Percentiles rank a stretch among this genome's conserved stretches.
These are phyloP conservation scores for Aureobasidium sp. DNA, from an alignment of 2,329 filamentous ascomycete species.

Conservation along the genomic window DNA sequence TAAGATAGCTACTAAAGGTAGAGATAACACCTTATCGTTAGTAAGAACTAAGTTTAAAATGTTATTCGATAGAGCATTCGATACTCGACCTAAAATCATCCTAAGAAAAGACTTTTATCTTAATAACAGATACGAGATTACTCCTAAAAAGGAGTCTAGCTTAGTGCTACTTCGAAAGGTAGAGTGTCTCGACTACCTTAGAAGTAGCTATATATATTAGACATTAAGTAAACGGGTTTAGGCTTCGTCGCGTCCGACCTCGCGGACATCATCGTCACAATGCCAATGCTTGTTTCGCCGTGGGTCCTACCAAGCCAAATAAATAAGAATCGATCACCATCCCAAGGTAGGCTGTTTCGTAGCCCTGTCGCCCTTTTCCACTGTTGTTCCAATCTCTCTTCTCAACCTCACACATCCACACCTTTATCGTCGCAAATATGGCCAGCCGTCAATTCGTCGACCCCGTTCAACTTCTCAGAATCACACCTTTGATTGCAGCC, in stretches of 20 bases:
- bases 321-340: not conserved
- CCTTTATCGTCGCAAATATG: not conserved
- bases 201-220: too few species aligned
- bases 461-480: constrained; percentile 4
- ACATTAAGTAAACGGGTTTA: too few species aligned
- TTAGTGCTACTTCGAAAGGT: too few species aligned
- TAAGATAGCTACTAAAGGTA: too few species aligned
- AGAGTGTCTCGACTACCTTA: too few species aligned
- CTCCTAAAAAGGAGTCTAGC: too few species aligned
- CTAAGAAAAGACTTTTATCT: too few species aligned
- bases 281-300: constrained; percentile 6
- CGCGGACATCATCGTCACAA: not conserved
- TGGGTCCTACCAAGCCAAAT: not conserved
- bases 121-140: too few species aligned
- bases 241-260: not conserved
- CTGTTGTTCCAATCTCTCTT: not conserved
- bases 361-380: not conserved
- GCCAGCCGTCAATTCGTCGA: constrained; percentile 9
- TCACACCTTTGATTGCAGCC: constrained; percentile 2
- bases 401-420: not conserved
- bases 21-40: too few species aligned
- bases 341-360: not conserved
- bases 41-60: too few species aligned
- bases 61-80: too few species aligned
- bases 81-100: too few species aligned